Base-by-base conservation (phyloP, 768 basidiomycete genomes). In the Tricholoma sp. region DNA sequence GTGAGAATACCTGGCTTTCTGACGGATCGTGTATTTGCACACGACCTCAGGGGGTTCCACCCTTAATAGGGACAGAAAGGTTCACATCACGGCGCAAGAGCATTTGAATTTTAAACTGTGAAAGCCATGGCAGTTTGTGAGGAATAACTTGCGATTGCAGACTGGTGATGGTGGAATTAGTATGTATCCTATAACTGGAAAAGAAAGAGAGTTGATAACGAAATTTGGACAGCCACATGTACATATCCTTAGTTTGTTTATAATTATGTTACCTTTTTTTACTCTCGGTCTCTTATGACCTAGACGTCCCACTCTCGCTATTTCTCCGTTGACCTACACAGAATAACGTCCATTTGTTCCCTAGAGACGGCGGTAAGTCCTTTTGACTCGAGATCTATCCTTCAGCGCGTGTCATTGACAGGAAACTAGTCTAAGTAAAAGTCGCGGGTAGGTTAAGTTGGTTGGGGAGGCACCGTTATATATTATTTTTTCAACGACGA, bases 201-300 rank as follows among this genome's bases (percentile, higher is more conserved):
- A 41, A 41, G 6, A 6, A 17, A 41, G 39, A 41, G 36, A 13
- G 42, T 28, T 47, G 24, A 34, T 53, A 48, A 41, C 29, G 65
- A 24, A 24, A 58, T 58, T 61, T 63, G 47, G 39, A 56, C 53
- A 60, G 56, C 58, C 56, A 60, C 47, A 50, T 31, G 48, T 29
- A 9, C 53, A 47, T 54, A 52, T 56, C 51, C 50, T 57, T 54
- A 29, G 54, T 60, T 63, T 63, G 57, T 57, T 60, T 58, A 59
- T 57, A 61, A 24, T 24, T 24, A 24, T 24, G 24, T 24, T 24
- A 24, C 24, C 24, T 2, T 1, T 24, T 4, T 4, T 60, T 59
- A 42, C 55, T 56, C 42, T 53, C 42, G 47, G 50, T 51, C 59
- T 18, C 49, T 54, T 47, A 63, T 63, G 62, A 59, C 55, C 57